Conservation (phyloP, 306 rosid genomes). For the Carpinus fangiana region DNA sequence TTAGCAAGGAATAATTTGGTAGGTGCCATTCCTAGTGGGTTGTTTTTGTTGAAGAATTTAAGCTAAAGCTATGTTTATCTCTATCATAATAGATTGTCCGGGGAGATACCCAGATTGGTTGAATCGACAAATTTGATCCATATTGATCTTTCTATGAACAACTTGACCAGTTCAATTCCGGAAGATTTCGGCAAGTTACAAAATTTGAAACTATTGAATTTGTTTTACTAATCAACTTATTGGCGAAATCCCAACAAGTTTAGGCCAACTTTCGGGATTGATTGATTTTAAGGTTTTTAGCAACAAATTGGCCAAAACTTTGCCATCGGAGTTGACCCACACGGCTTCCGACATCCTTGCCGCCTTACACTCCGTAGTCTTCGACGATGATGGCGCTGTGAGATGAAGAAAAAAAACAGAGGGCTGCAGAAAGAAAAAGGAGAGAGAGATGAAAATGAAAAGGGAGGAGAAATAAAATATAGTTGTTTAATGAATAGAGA, state of each 20-base stretch:
- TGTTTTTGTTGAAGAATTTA: constrained; percentile 53
- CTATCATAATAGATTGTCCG: constrained; percentile 52
- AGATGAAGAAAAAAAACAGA: too few relatives aligned
- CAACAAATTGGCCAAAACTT: constrained; percentile 65
- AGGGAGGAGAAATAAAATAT: too few relatives aligned
- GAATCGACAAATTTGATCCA: constrained; percentile 44
- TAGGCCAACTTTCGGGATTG: constrained; percentile 49
- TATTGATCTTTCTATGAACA: constrained; percentile 56
- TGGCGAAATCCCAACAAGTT: constrained; percentile 59
- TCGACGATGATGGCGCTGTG: too few relatives aligned
- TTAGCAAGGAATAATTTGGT: constrained; percentile 52
- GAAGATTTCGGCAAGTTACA: constrained; percentile 50
- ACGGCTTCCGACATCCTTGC: too few relatives aligned
- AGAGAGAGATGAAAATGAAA: too few relatives aligned
- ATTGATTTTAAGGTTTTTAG: constrained; percentile 41
- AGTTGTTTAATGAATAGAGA: too few relatives aligned
- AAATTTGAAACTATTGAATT: constrained; percentile 38
- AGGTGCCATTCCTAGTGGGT: constrained; percentile 52
- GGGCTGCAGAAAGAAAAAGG: too few relatives aligned
- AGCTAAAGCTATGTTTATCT: constrained; percentile 34
- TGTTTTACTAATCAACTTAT: constrained; percentile 53
- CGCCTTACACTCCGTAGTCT: too few relatives aligned
- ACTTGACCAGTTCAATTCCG: constrained; percentile 64
- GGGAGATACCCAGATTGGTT: constrained; percentile 53
- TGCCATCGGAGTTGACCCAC: constrained; percentile 56